Evolutionary conservation across 768 basidiomycete genomes (phyloP).

Genomic region (Pisolithus orientalis): DNA sequence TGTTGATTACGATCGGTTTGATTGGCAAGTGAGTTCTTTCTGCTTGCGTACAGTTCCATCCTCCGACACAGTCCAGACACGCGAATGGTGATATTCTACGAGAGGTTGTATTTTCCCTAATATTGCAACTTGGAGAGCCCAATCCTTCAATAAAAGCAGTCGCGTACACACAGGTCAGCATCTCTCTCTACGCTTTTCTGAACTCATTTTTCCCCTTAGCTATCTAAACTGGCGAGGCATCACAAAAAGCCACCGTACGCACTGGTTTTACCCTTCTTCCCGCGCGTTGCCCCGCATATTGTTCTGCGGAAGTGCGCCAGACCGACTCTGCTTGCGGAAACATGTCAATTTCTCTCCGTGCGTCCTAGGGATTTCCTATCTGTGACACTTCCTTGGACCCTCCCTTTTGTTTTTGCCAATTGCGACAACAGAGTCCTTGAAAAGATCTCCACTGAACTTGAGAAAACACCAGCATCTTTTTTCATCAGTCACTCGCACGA

Average conservation of each 20-base stretch:
- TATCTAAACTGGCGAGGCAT: slow-evolving; percentile 49
- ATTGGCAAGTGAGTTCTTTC: slow-evolving; percentile 37
- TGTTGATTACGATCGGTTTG: slow-evolving; percentile 52
- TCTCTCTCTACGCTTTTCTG: not conserved
- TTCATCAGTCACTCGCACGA: slow-evolving; percentile 52
- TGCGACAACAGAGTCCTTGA: slow-evolving; percentile 55
- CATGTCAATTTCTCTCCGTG: slow-evolving; percentile 62
- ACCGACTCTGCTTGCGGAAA: slow-evolving; percentile 54
- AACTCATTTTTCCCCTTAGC: slow-evolving; percentile 32
- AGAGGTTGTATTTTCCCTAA: slow-evolving; percentile 53
- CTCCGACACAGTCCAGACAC: slow-evolving; percentile 31
- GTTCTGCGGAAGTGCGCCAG: slow-evolving; percentile 52
- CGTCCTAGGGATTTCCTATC: slow-evolving; percentile 55
- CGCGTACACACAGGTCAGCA: slow-evolving; percentile 59
- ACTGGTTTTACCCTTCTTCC: slow-evolving; percentile 64
- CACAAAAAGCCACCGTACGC: slow-evolving; percentile 59
- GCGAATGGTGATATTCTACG: slow-evolving; percentile 48
- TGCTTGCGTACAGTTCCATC: not conserved
- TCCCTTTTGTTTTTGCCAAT: slow-evolving; percentile 64
- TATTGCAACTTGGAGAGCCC: slow-evolving; percentile 58
- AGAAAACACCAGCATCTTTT: slow-evolving; percentile 37
- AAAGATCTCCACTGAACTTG: slow-evolving; percentile 50
- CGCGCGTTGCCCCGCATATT: slow-evolving; percentile 59
- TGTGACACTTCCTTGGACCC: slow-evolving; percentile 54
- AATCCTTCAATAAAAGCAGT: slow-evolving; percentile 67